phyloP scores from a whole-genome alignment of 169 alveolate genomes.

The Cryptosporidium tyzzeri region DNA sequence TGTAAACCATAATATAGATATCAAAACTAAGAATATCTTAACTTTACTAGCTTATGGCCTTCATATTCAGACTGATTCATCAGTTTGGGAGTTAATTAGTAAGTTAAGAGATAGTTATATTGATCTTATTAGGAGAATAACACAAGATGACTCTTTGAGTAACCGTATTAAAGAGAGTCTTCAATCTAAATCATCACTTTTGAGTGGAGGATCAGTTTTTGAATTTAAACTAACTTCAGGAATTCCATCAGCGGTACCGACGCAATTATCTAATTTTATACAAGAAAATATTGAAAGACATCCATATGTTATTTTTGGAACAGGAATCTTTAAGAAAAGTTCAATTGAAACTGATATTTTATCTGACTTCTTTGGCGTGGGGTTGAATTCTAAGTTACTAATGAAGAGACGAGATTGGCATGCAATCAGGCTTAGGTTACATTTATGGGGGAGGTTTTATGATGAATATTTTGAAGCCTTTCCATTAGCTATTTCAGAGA shows the following conservation, averaged over 20 bases:
- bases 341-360: not conserved
- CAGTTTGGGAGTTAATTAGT: constrained; percentile 45
- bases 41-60: constrained; percentile 54
- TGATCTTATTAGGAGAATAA: not conserved
- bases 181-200: not conserved
- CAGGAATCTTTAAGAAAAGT: not conserved
- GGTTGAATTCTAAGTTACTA: not conserved
- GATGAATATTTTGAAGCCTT: constrained; percentile 71
- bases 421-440: constrained; percentile 46
- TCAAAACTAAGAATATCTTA: constrained; percentile 6
- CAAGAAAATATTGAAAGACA: constrained; percentile 46
- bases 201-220: constrained; percentile 14
- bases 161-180: not conserved
- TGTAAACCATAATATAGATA: not conserved
- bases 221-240: not conserved
- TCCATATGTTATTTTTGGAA: constrained; percentile 52
- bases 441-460: constrained; percentile 68
- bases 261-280: constrained; percentile 9
- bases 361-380: constrained; percentile 51
- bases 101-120: not conserved
- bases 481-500: constrained; percentile 55
- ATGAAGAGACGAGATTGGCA: constrained; percentile 59
- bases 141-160: not conserved
- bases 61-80: constrained; percentile 50
- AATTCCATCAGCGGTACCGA: constrained; percentile 1